Conservation (phyloP, 345 rosid genomes). For the Anastatica hierochuntica region DNA sequence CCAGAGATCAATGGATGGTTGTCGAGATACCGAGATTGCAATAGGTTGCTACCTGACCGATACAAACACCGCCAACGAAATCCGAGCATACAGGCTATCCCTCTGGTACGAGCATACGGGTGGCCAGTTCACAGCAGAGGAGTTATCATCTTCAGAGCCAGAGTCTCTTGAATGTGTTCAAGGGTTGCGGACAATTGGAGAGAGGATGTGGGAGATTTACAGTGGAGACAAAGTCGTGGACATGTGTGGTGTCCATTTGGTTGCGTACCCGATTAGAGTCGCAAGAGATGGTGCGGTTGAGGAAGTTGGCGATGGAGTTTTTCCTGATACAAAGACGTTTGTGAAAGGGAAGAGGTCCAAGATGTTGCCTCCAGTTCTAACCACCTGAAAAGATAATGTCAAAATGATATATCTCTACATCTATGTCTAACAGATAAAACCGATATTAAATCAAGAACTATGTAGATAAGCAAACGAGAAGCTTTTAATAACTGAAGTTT, state of each 20-base stretch:
- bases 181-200: conserved; percentile 41
- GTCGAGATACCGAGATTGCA: conserved; percentile 79
- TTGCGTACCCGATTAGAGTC: conserved; percentile 51
- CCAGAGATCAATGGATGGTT: conserved; percentile 89
- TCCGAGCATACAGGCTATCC: conserved; percentile 49
- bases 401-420: neutral
- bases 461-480: neutral
- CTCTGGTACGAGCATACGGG: conserved; percentile 74
- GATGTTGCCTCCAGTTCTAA: conserved; percentile 52
- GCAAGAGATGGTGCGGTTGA: conserved; percentile 43
- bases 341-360: conserved; percentile 66
- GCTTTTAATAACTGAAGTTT: neutral
- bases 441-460: too few species aligned
- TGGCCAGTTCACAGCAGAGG: conserved; percentile 28
- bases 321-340: conserved; percentile 71
- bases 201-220: conserved; percentile 65
- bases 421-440: neutral
- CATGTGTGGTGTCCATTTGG: conserved; percentile 70
- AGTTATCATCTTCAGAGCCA: conserved; percentile 35
- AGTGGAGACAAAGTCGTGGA: conserved; percentile 51
- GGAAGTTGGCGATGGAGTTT: conserved; percentile 40
- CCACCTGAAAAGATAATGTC: conserved; percentile 33
- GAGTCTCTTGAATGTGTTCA: conserved; percentile 48
- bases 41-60: conserved; percentile 64
- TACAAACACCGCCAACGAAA: conserved; percentile 18